These are phyloP conservation scores for Hypoxylon sp. DNA, from an alignment of 2,329 filamentous ascomycete species.

Conservation along the genomic window DNA sequence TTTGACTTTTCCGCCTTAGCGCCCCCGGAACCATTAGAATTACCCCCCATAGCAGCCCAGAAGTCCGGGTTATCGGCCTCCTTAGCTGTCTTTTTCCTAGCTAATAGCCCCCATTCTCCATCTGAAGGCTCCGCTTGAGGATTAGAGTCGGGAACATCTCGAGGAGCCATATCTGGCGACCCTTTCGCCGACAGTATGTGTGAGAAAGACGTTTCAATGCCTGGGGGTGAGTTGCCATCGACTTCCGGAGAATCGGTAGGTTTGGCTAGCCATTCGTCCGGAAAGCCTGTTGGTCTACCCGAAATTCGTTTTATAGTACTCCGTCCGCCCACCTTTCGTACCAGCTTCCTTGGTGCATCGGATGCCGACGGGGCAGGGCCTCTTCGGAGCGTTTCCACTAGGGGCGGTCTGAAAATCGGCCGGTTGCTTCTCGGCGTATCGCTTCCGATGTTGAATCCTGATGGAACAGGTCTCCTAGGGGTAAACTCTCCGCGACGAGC, in stretches of 20 bases:
- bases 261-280: not conserved
- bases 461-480: not conserved
- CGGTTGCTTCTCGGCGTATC: not conserved
- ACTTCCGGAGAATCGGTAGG: not conserved
- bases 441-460: not conserved
- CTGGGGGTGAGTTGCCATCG: not conserved
- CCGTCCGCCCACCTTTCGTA: not conserved
- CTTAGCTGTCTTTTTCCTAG: conserved; percentile 24
- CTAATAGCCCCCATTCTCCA: conserved; percentile 28
- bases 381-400: not conserved
- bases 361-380: not conserved
- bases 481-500: too few relatives aligned
- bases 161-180: not conserved
- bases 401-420: not conserved
- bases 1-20: not conserved
- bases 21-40: not conserved
- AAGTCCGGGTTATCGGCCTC: conserved; percentile 30
- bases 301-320: not conserved
- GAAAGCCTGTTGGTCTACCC: not conserved
- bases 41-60: conserved; percentile 26
- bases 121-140: not conserved
- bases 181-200: not conserved
- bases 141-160: not conserved
- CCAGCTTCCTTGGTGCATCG: not conserved
- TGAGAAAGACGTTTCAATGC: not conserved